Conservation (phyloP, 208 protist genomes). For the Leishmania mexicana region DNA sequence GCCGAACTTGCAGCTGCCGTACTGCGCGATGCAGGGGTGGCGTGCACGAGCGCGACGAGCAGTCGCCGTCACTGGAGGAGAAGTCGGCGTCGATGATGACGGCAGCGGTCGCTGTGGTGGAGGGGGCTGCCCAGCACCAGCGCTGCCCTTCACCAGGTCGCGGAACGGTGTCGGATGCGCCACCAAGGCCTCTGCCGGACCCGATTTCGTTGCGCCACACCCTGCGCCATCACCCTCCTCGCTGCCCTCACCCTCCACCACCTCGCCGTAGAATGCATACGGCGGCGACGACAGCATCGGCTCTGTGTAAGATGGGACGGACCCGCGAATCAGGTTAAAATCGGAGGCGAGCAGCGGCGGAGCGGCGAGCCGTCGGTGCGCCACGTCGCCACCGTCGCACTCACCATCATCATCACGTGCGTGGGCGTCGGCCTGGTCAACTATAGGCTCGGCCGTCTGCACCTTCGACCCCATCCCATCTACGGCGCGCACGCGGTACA, state of each 20-base stretch:
- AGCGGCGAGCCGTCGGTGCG: background rate
- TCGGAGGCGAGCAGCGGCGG: conserved; percentile 21
- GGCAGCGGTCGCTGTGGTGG: background rate
- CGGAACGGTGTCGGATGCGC: conserved; percentile 36
- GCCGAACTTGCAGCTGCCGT: conserved; percentile 74
- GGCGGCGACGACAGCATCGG: conserved; percentile 13
- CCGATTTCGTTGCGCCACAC: background rate
- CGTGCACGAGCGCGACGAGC: conserved; percentile 16
- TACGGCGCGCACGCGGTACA: background rate
- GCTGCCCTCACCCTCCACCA: background rate
- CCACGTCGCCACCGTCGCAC: background rate
- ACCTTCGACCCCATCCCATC: conserved; percentile 18
- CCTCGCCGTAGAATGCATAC: background rate
- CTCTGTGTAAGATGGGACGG: conserved; percentile 38
- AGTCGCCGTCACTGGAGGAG: background rate
- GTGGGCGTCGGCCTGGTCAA: background rate
- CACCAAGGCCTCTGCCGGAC: background rate
- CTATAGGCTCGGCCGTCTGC: conserved; percentile 5
- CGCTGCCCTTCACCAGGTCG: conserved; percentile 4
- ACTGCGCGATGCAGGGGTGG: conserved; percentile 79
- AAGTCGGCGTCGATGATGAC: background rate
- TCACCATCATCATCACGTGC: background rate
- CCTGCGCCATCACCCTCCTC: background rate
- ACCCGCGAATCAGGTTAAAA: conserved; percentile 47
- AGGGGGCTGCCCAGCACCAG: background rate